phyloP scores from a whole-genome alignment of 1,284 basidiomycete species.

The Pholiota adiposa region DNA sequence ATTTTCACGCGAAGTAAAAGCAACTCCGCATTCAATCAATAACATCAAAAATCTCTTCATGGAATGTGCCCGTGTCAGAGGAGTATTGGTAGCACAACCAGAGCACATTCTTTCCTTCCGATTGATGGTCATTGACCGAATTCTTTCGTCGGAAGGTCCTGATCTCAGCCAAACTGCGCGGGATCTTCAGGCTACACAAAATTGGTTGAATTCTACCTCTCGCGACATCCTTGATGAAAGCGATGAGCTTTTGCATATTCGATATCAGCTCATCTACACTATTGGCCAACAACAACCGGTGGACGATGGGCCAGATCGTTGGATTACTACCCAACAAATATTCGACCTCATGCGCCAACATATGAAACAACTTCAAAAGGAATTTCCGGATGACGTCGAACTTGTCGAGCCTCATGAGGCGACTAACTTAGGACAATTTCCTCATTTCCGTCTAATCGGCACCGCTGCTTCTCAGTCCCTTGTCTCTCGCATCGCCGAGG shows the following conservation, averaged over 20 bases:
- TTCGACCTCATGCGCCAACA: conserved; percentile 30
- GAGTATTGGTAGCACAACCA: conserved; percentile 52
- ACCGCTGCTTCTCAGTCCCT: conserved; percentile 4
- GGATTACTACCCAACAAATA: conserved; percentile 47
- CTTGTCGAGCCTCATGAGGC: conserved; percentile 11
- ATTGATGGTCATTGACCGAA: conserved; percentile 45
- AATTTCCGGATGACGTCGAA: conserved; percentile 25
- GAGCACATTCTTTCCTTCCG: conserved; percentile 58
- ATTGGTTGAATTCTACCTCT: conserved; percentile 38
- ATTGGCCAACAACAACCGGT: conserved; percentile 43
- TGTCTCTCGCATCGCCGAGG: conserved; percentile 22
- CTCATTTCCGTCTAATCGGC: conserved; percentile 38
- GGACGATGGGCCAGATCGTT: conserved; percentile 50
- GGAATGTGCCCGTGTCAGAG: conserved; percentile 41
- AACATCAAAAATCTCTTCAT: conserved; percentile 35
- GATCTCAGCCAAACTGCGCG: conserved; percentile 8
- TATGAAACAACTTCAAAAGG: conserved; percentile 12
- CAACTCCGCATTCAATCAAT: conserved; percentile 25
- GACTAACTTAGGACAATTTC: conserved; percentile 31
- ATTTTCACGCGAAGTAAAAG: conserved; percentile 44
- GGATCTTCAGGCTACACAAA: conserved; percentile 28
- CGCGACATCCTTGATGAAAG: conserved; percentile 58
- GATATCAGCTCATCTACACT: conserved; percentile 55
- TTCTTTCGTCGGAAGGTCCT: not conserved
- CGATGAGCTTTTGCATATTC: conserved; percentile 53